Conservation (phyloP, 106 monocot genomes). For the Posidonia australis region DNA sequence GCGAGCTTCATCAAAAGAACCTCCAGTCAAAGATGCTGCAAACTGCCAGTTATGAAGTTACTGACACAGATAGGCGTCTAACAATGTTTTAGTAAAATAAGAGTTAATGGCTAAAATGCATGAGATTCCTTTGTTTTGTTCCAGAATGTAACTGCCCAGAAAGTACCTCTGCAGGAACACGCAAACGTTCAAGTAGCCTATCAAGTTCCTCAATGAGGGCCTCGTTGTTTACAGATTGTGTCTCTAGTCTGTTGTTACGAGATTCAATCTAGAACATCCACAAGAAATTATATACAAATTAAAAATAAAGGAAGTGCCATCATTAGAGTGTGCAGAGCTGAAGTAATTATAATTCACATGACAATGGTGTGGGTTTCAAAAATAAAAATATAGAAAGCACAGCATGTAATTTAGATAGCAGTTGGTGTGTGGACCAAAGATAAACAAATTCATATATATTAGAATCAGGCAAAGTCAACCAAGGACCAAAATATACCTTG, state of each 20-base stretch:
- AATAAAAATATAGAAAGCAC: neutral
- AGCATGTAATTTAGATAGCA: neutral
- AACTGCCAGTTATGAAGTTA: constrained; percentile 35
- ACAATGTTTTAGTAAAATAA: constrained; percentile 5
- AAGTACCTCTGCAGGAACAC: constrained; percentile 79
- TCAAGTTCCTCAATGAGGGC: constrained; percentile 87
- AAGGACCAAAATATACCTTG: too few relatives aligned
- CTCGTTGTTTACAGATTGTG: constrained; percentile 77
- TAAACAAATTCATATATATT: too few relatives aligned
- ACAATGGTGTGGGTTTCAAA: neutral
- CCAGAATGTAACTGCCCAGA: neutral
- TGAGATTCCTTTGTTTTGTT: too few relatives aligned
- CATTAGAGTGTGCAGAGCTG: neutral
- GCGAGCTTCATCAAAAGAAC: constrained; percentile 85
- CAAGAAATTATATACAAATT: neutral
- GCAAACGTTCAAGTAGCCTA: constrained; percentile 75
- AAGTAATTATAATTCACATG: neutral
- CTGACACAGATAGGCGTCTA: neutral
- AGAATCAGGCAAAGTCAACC: too few relatives aligned
- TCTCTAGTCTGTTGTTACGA: constrained; percentile 89
- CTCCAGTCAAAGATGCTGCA: constrained; percentile 82
- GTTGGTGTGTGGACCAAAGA: too few relatives aligned
- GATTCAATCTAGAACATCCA: constrained; percentile 80
- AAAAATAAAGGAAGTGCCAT: neutral
- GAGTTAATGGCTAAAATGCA: neutral